These are phyloP conservation scores for Globisporangium paroecandrum DNA, from an alignment of 352 stramenopile genomes.

Conservation along the genomic window DNA sequence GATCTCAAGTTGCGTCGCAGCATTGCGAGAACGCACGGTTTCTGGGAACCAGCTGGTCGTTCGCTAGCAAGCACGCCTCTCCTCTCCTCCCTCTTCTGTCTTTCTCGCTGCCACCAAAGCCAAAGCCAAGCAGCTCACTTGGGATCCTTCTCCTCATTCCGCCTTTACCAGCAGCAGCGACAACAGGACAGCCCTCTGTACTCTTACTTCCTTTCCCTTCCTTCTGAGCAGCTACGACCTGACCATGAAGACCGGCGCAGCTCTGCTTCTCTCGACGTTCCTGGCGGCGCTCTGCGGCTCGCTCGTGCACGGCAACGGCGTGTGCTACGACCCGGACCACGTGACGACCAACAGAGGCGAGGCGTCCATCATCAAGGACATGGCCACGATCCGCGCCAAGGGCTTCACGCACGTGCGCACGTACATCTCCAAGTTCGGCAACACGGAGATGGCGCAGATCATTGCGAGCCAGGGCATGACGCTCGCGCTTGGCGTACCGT, in stretches of 20 bases:
- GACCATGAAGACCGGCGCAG: conserved; percentile 19
- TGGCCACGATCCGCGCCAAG: conserved; percentile 42
- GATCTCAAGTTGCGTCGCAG: background rate
- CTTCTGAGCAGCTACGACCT: background rate
- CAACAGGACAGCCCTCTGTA: background rate
- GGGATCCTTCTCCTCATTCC: background rate
- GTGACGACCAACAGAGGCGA: conserved; percentile 25
- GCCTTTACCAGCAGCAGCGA: background rate
- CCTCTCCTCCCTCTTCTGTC: background rate
- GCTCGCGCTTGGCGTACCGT: conserved; percentile 52
- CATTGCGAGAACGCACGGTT: background rate
- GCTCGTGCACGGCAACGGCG: conserved; percentile 48
- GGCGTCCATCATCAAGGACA: conserved; percentile 37
- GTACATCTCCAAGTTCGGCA: conserved; percentile 65
- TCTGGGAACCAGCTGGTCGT: conserved; percentile 3
- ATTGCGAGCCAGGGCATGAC: conserved; percentile 51
- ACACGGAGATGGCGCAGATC: conserved; percentile 46
- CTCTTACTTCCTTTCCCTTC: background rate
- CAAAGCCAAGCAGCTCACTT: background rate
- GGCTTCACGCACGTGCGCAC: conserved; percentile 66
- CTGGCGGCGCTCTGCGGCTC: conserved; percentile 30
- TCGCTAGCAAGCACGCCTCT: background rate
- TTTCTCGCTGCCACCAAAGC: background rate
- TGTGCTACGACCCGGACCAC: conserved; percentile 74
- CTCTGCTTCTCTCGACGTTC: conserved; percentile 16